Evolutionary conservation across 1,139 yeast species (phyloP), one percentile per base, ranked within the genome.

Genomic region (Saccharomyces hybrid): DNA sequence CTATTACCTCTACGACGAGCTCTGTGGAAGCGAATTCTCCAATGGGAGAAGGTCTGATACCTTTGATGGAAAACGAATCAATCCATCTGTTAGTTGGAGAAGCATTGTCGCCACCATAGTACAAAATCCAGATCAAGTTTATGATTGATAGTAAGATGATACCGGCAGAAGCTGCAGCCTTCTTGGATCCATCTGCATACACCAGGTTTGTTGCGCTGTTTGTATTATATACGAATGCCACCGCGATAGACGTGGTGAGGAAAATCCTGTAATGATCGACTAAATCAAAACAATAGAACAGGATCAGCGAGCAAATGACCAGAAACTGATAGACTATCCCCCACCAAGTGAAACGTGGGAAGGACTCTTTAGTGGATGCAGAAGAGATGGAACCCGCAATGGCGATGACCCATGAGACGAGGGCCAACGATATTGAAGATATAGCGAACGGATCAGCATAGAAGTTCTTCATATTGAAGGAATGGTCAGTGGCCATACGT

Each of bases 341-440:
- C 99, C 99, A 93, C 99, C 99, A 93, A 7, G 95, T 81, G 71
- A 93, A 87, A 61, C 83, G 81, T 1, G 97, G 97, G 68, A 84
- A 88, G 4, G 71, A 55, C 48, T 69, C 69, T 1, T 62, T 55
- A 11, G 63, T 64, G 9, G 78, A 72, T 16, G 76, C 70, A 14
- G 84, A 73, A 0, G 95, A 84, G 14, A 87, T 84, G 11, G 96
- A 88, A 1, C 97, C 97, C 3, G 85, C 95, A 55, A 93, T 76
- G 9, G 96, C 88, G 50, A 93, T 80, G 57, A 89, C 75, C 98
- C 98, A 93, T 3, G 88, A 74, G 42, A 85, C 74, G 19, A 81
- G 61, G 1, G 86, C 84, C 52, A 85, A 78, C 4, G 84, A 78
- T 47, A 84, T 72, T 19, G 90, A 82, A 24, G 88, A 75, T 47